phyloP scores from a whole-genome alignment of 1,284 basidiomycete species.

The Malassezia vespertilionis region DNA sequence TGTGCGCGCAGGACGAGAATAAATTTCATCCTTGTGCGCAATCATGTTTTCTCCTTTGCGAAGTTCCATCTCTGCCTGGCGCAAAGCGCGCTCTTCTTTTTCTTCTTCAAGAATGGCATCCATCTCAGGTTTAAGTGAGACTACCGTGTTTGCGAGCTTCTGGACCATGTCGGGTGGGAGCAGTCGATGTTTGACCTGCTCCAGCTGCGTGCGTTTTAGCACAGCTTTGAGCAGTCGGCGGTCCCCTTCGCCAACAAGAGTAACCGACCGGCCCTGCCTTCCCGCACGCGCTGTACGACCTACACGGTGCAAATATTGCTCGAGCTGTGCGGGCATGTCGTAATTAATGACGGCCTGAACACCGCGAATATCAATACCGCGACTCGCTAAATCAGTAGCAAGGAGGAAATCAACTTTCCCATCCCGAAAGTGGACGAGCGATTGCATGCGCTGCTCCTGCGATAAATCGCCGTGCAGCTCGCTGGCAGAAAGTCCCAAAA shows the following conservation, averaged over 20 bases:
- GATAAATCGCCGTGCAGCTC: slow-evolving; percentile 90
- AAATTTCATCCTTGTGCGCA: slow-evolving; percentile 87
- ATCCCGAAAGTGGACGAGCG: slow-evolving; percentile 75
- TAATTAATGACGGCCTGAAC: slow-evolving; percentile 93
- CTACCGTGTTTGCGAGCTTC: slow-evolving; percentile 63
- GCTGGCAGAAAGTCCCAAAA: slow-evolving; percentile 74
- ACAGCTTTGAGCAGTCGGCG: slow-evolving; percentile 92
- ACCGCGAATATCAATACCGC: slow-evolving; percentile 92
- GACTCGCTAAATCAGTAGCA: slow-evolving; percentile 88
- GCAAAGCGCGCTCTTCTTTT: slow-evolving; percentile 74
- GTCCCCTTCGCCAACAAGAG: slow-evolving; percentile 88
- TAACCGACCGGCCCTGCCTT: slow-evolving; percentile 82
- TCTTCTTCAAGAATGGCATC: slow-evolving; percentile 76
- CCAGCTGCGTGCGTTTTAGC: slow-evolving; percentile 74
- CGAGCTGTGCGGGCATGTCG: slow-evolving; percentile 87
- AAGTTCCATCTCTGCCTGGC: slow-evolving; percentile 80
- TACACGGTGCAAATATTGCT: slow-evolving; percentile 90
- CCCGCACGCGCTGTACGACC: slow-evolving; percentile 93
- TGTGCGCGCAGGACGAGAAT: slow-evolving; percentile 78
- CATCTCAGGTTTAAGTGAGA: slow-evolving; percentile 66
- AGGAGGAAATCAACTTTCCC: slow-evolving; percentile 76
- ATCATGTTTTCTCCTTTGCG: slow-evolving; percentile 92
- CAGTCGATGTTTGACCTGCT: slow-evolving; percentile 79
- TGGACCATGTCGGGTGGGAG: slow-evolving; percentile 68
- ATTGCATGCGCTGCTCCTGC: slow-evolving; percentile 81